These are phyloP conservation scores for Backusella macrospora DNA, from an alignment of 192 early-diverging fungal species.

Conservation along the genomic window DNA sequence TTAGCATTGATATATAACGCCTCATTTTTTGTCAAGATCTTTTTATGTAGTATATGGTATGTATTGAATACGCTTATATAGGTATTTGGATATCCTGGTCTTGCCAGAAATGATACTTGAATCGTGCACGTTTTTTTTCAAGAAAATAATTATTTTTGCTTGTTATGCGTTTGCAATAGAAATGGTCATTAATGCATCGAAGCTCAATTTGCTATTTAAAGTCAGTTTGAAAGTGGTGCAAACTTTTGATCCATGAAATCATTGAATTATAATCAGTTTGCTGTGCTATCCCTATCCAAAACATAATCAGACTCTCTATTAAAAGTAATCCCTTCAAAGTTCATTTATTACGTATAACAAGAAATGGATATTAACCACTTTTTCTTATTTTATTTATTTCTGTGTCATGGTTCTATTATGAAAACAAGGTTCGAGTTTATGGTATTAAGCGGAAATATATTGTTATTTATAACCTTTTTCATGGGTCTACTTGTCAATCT, in stretches of 20 bases:
- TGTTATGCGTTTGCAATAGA: too few species aligned
- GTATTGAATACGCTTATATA: neutral
- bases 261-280: neutral
- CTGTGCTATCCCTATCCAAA: neutral
- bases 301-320: neutral
- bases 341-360: neutral
- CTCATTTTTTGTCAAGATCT: too few species aligned
- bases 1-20: too few species aligned
- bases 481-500: conserved; percentile 35
- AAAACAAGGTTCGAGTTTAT: conserved; percentile 1
- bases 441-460: conserved; percentile 1
- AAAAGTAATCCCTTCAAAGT: neutral
- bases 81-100: neutral
- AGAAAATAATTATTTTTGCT: too few species aligned
- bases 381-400: neutral
- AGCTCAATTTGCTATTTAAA: neutral
- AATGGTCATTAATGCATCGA: too few species aligned
- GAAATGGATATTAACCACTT: neutral
- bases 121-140: neutral
- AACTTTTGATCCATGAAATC: neutral
- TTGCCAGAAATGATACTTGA: neutral
- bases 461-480: neutral
- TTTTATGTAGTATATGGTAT: neutral
- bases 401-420: conserved; percentile 6
- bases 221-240: neutral